Evolutionary conservation across 176 grass and related monocot species (phyloP), one percentile per base, ranked within the genome.

Genomic region (Elymus sibiricus): DNA sequence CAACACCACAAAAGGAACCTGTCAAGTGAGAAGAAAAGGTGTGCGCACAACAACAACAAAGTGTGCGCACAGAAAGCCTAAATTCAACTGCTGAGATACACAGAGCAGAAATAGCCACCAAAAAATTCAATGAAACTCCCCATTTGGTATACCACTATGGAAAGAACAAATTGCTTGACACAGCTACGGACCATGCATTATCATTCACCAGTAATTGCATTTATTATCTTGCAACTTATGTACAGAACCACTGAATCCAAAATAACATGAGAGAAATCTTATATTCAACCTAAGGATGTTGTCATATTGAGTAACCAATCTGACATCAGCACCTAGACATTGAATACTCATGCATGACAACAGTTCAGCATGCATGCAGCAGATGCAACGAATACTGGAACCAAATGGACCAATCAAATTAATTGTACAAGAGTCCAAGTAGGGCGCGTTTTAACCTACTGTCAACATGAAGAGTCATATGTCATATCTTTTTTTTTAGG

Each of bases 1-100:
- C 79, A 90, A 93, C 83, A 62, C 37, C 69, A 37, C 28, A 88
- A 73, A 53, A 85, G 12, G 12, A 76, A 78, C 31, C 84, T 81
- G 32, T 65, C 58, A 87, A 74, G 37, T 82, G 70, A 81, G 22
- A 60, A 58, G 68, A 60, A 40, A 58, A 58, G 53, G 53, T 58
- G 53, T 56, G 47, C 15, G 47, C 47, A 51, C 47, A 51, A 51
- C 47, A 51, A 49, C 5, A 49, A 51, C 47, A 51, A 51, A 5
- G 49, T 8, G 11, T 92, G 60, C 10, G 42, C 71, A 84, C 21
- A 71, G 22, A 70, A 49, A 35, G 69, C 87, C 70, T 59, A 82
- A 76, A 82, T 59, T 40, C 27, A 60, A 56, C 16, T 25, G 37
- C 7, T 64, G 26, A 67, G 59, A 53, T 63, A 84, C 6, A 65